Percentiles rank a stretch among this genome's conserved stretches.
Evolutionary conservation across 2,329 filamentous ascomycete genomes (phyloP).

Genomic region (Nothophoma quercina): DNA sequence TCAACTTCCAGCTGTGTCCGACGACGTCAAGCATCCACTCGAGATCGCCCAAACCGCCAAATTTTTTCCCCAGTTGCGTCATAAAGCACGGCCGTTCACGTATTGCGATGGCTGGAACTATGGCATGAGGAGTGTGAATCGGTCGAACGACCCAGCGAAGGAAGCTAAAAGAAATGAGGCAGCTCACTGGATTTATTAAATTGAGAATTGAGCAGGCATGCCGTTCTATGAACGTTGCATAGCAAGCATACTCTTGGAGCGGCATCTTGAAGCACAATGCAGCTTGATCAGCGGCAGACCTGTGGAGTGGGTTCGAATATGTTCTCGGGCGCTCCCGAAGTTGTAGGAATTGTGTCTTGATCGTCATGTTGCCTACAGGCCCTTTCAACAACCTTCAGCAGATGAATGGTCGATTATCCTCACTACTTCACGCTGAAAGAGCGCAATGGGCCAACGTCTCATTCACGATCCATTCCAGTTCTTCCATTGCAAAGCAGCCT

Average conservation of each 20-base stretch:
- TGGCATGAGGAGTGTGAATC: background rate
- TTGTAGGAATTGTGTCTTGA: background rate
- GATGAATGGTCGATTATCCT: no score
- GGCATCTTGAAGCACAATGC: background rate
- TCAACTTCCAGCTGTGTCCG: background rate
- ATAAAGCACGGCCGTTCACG: slow-evolving; percentile 9
- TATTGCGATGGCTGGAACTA: slow-evolving; percentile 4
- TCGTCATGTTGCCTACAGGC: no score
- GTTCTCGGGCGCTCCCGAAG: background rate
- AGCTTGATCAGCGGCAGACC: background rate
- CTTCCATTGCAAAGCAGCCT: slow-evolving; percentile 20
- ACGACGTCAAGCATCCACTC: slow-evolving; percentile 9
- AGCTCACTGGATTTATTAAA: no score
- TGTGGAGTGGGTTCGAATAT: no score
- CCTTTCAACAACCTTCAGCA: no score
- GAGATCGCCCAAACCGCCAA: slow-evolving; percentile 13
- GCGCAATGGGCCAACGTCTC: no score
- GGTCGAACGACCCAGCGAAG: no score
- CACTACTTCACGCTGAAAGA: no score
- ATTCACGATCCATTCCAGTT: background rate
- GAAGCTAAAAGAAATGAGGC: no score
- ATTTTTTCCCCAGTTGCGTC: slow-evolving; percentile 17
- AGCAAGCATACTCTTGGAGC: background rate
- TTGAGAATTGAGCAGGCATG: no score
- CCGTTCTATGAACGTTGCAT: no score